Evolutionary conservation across 2,329 filamentous ascomycete species (phyloP), one percentile per base, ranked within the genome.

Genomic region (Fusarium sp.): DNA sequence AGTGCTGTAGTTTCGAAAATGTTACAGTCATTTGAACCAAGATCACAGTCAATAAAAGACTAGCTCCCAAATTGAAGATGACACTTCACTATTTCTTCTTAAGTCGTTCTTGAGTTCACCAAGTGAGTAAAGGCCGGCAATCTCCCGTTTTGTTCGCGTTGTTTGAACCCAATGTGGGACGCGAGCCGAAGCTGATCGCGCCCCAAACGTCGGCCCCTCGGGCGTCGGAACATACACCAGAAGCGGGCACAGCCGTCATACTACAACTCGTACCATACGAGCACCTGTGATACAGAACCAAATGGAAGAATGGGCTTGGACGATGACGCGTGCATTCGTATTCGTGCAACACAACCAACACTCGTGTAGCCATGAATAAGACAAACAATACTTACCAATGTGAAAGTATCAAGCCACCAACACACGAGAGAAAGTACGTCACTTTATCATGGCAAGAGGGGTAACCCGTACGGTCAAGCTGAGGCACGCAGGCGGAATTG

Each of bases 1-100:
- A 22, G 4, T 5, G 9, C 45, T 11, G 11, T 20, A 0, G 5
- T 20, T 45, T 26, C 11, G 8, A 5, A 6, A 8, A 45, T 8
- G 7, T 18, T 12, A 45, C 10, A 18, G 10, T 45, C 6, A 44
- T 13, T 15, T 18, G 17, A 24, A 24, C 17, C 6, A 4, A 24
- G 17, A 8, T 24, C 15, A 8, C 17, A 2, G 6, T 18, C 17
- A 8, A 13, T 8, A 6, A 1, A 44, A 7, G 2, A 8, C 5
- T 7, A 6, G 10, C 15, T 24, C 10, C 42, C 9, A 8, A 6
- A 6, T 26, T 26, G 8, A 12, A 45, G 18, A 5, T 5, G 5
- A 26, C 7, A 24, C 17, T 20, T 45, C 11, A 8, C 4, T 13
- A 8, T 13, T 44, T 44, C 32, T 17, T 18, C n/a, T 2, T 8